A percentile compares a stretch with the other conserved stretches of the same genome.
Evolutionary conservation across 257 asterid species (phyloP).

Genomic region (Solanum raphanifolium): DNA sequence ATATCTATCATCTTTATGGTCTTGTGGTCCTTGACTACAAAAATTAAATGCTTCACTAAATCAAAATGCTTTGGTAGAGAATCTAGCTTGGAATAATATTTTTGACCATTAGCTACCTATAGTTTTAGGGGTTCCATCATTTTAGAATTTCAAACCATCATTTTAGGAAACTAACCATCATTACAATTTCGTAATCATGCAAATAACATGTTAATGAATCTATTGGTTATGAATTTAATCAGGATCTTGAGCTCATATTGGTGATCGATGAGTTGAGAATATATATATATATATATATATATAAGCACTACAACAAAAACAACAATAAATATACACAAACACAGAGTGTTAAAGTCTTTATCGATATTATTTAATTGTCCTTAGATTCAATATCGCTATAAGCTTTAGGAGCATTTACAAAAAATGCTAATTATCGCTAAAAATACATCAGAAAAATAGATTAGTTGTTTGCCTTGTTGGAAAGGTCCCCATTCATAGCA

Average conservation of each 20-base stretch:
- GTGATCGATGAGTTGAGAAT: neutral
- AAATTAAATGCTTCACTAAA: neutral
- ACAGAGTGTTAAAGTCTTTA: too few species aligned
- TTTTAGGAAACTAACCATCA: neutral
- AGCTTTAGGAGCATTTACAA: too few species aligned
- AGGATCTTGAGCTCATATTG: neutral
- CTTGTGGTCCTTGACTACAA: neutral
- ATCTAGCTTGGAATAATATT: neutral
- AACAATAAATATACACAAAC: neutral
- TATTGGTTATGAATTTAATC: neutral
- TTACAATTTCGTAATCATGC: neutral
- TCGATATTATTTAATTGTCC: accelerated
- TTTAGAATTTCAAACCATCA: neutral
- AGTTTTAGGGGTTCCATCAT: neutral
- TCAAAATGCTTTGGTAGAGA: neutral
- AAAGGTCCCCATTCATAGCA: neutral
- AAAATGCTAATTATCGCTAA: too few species aligned
- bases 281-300: too few species aligned
- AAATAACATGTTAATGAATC: neutral
- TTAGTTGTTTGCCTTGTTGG: neutral
- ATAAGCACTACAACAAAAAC: too few species aligned
- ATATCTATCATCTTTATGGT: neutral
- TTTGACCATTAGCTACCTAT: neutral
- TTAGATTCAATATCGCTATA: too few species aligned
- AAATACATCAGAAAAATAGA: too few species aligned